Percentiles rank a stretch among this genome's conserved stretches.
Evolutionary conservation across 2,329 filamentous ascomycete species (phyloP).

Genomic region (Ophiocordyceps camponoti-saundersi): DNA sequence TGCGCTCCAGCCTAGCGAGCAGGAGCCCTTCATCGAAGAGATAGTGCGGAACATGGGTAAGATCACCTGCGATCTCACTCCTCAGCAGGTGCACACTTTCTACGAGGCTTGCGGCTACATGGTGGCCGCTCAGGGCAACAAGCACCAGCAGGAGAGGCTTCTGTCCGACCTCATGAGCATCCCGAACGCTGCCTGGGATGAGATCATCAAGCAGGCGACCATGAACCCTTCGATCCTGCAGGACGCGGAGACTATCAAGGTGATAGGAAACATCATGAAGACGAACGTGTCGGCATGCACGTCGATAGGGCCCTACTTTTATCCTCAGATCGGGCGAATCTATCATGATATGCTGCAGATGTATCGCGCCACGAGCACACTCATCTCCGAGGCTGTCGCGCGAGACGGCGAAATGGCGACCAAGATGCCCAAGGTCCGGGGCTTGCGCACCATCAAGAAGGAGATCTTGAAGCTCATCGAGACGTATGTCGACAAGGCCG

Average conservation of each 20-base stretch:
- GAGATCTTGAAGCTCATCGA: conserved; percentile 97
- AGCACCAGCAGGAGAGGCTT: conserved; percentile 79
- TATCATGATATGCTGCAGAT: conserved; percentile 98
- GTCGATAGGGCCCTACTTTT: conserved; percentile 93
- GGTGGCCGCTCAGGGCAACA: conserved; percentile 95
- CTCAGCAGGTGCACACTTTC: conserved; percentile 96
- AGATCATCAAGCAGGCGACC: conserved; percentile 79
- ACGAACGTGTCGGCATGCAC: conserved; percentile 98
- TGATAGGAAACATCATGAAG: conserved; percentile 99
- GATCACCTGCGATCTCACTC: conserved; percentile 87
- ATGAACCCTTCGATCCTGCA: conserved; percentile 74
- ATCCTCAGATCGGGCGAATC: conserved; percentile 91
- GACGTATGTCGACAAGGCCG: conserved; percentile 94
- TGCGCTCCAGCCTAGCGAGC: conserved; percentile 83
- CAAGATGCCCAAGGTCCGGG: conserved; percentile 92
- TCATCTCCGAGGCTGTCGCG: conserved; percentile 86
- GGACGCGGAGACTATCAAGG: conserved; percentile 89
- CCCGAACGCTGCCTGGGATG: conserved; percentile 88
- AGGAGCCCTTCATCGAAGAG: conserved; percentile 94
- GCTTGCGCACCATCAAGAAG: conserved; percentile 95
- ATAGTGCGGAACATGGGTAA: conserved; percentile 91
- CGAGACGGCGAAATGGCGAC: conserved; percentile 83
- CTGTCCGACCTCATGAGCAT: conserved; percentile 85
- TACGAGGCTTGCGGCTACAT: conserved; percentile 99
- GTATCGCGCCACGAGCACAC: conserved; percentile 91